Percentiles rank a stretch among this genome's conserved stretches.
Conservation (phyloP, 371 early-diverging fungal genomes). For the Haplosporangium sp. region DNA sequence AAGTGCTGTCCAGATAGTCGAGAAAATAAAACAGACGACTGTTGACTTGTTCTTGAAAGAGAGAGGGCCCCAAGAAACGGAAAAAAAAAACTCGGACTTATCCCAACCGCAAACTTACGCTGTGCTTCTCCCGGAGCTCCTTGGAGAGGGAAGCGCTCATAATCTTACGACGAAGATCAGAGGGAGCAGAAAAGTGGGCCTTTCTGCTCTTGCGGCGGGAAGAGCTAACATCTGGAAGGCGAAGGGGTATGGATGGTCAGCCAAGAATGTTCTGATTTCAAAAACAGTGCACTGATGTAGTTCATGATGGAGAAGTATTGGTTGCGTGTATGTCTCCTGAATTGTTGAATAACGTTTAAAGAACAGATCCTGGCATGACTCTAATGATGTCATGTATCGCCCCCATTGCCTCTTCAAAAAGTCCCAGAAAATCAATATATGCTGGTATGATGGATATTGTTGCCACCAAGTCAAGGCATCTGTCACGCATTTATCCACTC, state of each 20-base stretch:
- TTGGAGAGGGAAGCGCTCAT: constrained; percentile 97
- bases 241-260: constrained; percentile 23
- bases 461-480: background rate
- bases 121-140: constrained; percentile 97
- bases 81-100: constrained; percentile 36
- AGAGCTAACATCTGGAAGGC: constrained; percentile 86
- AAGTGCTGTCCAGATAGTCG: background rate
- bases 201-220: constrained; percentile 96
- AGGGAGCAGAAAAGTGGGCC: constrained; percentile 99
- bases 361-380: no score
- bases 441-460: background rate
- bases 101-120: constrained; percentile 72
- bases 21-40: background rate
- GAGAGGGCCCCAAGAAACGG: constrained; percentile 13
- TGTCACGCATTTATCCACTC: background rate
- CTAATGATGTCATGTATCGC: background rate
- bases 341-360: background rate
- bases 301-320: background rate
- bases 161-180: constrained; percentile 93
- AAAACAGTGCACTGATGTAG: background rate
- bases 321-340: no score
- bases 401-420: background rate
- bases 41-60: constrained; percentile 18
- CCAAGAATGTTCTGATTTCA: constrained; percentile 2
- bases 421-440: background rate